phyloP scores from a whole-genome alignment of 1,284 basidiomycete genomes.

The Malassezia nana region DNA sequence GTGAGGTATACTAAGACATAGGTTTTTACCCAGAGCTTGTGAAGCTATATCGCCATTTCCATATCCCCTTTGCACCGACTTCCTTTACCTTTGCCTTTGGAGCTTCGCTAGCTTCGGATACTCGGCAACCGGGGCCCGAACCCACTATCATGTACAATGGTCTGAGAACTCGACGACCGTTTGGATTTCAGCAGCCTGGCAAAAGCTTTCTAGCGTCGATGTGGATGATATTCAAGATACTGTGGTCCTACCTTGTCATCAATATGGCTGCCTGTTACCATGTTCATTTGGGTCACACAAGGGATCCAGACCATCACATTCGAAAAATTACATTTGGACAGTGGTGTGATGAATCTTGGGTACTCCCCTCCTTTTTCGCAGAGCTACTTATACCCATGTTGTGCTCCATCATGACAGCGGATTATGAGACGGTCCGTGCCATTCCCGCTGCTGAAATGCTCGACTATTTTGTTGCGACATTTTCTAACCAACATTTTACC shows the following conservation, averaged over 20 bases:
- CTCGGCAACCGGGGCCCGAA: background rate
- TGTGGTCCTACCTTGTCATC: conserved; percentile 35
- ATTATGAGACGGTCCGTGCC: conserved; percentile 18
- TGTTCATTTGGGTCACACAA: conserved; percentile 23
- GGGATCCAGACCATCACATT: conserved; percentile 25
- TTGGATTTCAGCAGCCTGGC: background rate
- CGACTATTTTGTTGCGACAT: conserved; percentile 40
- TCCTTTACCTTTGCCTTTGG: conserved; percentile 41
- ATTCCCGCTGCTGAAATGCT: conserved; percentile 39
- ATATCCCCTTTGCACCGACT: conserved; percentile 21
- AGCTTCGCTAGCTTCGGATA: background rate
- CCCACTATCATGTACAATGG: conserved; percentile 8
- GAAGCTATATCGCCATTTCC: conserved; percentile 28
- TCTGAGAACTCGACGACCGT: conserved; percentile 1
- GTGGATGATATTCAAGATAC: background rate
- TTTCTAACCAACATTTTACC: conserved; percentile 34
- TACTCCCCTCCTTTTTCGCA: conserved; percentile 23
- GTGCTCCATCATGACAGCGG: conserved; percentile 36
- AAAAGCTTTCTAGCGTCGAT: background rate
- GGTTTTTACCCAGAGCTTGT: conserved; percentile 44
- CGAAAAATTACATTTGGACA: conserved; percentile 11
- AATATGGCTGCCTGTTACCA: conserved; percentile 30
- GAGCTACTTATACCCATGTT: conserved; percentile 33
- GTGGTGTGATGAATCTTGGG: conserved; percentile 13
- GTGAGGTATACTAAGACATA: background rate